phyloP scores from a whole-genome alignment of 2,329 filamentous ascomycete genomes.

The Colletotrichum sp. region DNA sequence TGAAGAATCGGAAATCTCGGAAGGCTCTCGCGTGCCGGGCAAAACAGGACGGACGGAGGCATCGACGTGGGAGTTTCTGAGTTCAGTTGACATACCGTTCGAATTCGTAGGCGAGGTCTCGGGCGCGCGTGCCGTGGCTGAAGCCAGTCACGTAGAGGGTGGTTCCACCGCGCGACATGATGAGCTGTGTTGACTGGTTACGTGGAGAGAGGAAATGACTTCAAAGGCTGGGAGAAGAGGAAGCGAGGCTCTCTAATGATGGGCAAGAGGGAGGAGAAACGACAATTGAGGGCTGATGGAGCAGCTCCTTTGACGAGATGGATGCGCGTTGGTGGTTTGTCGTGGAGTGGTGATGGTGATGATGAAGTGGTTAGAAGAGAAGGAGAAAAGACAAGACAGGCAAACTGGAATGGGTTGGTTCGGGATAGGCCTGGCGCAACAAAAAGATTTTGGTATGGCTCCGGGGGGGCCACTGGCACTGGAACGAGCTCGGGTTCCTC shows the following conservation, averaged over 20 bases:
- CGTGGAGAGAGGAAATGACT: not conserved
- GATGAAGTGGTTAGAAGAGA: conserved; percentile 11
- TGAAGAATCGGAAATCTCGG: conserved; percentile 34
- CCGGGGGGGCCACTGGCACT: not conserved
- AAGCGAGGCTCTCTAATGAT: not conserved
- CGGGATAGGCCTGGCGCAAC: conserved; percentile 11
- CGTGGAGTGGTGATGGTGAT: conserved; percentile 12
- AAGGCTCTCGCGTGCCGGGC: conserved; percentile 30
- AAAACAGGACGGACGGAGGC: conserved; percentile 50
- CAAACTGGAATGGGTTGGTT: not conserved
- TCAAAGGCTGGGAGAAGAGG: not conserved
- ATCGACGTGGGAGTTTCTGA: conserved; percentile 46
- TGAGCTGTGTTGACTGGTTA: conserved; percentile 27
- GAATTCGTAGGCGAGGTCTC: conserved; percentile 99
- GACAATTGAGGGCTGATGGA: conserved; percentile 12
- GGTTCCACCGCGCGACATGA: conserved; percentile 90
- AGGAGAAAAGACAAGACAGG: conserved; percentile 2
- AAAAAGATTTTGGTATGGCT: conserved; percentile 20
- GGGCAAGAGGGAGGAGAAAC: not conserved
- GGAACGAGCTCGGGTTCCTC: not conserved
- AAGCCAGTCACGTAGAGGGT: conserved; percentile 99
- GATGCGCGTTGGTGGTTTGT: conserved; percentile 15
- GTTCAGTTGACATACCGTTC: conserved; percentile 89
- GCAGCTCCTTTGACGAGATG: conserved; percentile 2
- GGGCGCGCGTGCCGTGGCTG: conserved; percentile 96